Evolutionary conservation across 2,329 filamentous ascomycete species (phyloP).

Genomic region (Epichloe sibirici): DNA sequence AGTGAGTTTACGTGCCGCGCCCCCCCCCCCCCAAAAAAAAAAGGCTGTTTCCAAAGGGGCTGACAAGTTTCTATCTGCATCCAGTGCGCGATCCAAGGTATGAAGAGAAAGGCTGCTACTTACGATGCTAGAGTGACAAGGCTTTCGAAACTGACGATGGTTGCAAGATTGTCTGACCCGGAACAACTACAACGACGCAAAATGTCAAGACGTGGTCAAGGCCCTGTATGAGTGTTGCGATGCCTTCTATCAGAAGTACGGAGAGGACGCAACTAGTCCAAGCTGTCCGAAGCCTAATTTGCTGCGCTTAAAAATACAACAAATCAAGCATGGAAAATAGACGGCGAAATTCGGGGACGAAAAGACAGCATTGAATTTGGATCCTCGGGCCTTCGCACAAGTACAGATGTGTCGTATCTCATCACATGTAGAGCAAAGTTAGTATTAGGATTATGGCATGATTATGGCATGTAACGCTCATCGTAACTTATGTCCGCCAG

Average conservation of each 20-base stretch:
- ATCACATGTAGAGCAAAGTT: not conserved
- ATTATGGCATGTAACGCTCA: constrained; percentile 32
- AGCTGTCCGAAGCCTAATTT: constrained; percentile 79
- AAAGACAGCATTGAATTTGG: not conserved
- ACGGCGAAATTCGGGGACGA: not conserved
- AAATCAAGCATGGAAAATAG: constrained; percentile 37
- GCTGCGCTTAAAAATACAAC: constrained; percentile 74
- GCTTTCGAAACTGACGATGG: not conserved
- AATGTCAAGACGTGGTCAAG: constrained; percentile 65
- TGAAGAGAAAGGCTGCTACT: not conserved
- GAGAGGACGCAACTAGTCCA: constrained; percentile 61
- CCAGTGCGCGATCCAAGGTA: constrained; percentile 85
- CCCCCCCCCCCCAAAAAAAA: no score
- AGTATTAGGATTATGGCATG: not conserved
- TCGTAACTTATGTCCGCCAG: constrained; percentile 30
- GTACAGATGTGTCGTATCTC: not conserved
- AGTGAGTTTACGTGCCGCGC: constrained; percentile 33
- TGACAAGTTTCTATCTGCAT: constrained; percentile 1
- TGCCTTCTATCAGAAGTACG: constrained; percentile 69
- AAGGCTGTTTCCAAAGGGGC: not conserved
- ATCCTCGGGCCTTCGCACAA: not conserved
- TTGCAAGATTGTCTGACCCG: constrained; percentile 70
- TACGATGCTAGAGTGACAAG: not conserved
- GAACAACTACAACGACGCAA: constrained; percentile 76
- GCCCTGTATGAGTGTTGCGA: constrained; percentile 91